phyloP scores from a whole-genome alignment of 2,329 filamentous ascomycete genomes.

The Pseudocercospora fijiensis region DNA sequence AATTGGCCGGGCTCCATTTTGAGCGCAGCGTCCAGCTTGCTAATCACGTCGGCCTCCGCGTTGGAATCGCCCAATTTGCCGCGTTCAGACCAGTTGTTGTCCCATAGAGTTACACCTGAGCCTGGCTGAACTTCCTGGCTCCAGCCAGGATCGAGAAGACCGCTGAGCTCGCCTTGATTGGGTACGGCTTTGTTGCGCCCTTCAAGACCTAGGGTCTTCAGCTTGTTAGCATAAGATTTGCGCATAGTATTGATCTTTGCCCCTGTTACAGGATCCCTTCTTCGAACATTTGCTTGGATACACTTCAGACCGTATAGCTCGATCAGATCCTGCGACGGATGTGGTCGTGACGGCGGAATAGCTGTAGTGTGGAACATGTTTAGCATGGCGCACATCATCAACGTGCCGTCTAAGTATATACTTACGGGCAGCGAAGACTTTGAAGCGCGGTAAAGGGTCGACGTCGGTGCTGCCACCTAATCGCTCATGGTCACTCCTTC shows the following conservation, averaged over 20 bases:
- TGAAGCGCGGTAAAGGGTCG: slow-evolving; percentile 27
- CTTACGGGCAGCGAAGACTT: slow-evolving; percentile 36
- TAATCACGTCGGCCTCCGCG: slow-evolving; percentile 33
- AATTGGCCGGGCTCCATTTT: slow-evolving; percentile 47
- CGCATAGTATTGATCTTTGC: slow-evolving; percentile 65
- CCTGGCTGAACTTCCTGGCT: slow-evolving; percentile 18
- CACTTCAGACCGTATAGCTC: slow-evolving; percentile 57
- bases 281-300: slow-evolving; percentile 58
- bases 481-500: slow-evolving; percentile 50
- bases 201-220: slow-evolving; percentile 50
- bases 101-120: slow-evolving; percentile 32
- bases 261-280: slow-evolving; percentile 60
- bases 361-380: slow-evolving; percentile 42
- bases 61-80: slow-evolving; percentile 40
- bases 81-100: slow-evolving; percentile 41
- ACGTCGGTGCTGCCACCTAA: slow-evolving; percentile 30
- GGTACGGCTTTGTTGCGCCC: slow-evolving; percentile 50
- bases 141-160: slow-evolving; percentile 39
- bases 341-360: slow-evolving; percentile 51
- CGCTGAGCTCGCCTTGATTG: slow-evolving; percentile 41
- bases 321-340: slow-evolving; percentile 59
- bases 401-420: slow-evolving; percentile 28
- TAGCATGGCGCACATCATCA: slow-evolving; percentile 37
- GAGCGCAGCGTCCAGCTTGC: slow-evolving; percentile 44
- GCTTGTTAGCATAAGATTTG: slow-evolving; percentile 56